Evolutionary conservation across 1,284 basidiomycete genomes (phyloP).

Genomic region (Fomitopsis schrenkii): DNA sequence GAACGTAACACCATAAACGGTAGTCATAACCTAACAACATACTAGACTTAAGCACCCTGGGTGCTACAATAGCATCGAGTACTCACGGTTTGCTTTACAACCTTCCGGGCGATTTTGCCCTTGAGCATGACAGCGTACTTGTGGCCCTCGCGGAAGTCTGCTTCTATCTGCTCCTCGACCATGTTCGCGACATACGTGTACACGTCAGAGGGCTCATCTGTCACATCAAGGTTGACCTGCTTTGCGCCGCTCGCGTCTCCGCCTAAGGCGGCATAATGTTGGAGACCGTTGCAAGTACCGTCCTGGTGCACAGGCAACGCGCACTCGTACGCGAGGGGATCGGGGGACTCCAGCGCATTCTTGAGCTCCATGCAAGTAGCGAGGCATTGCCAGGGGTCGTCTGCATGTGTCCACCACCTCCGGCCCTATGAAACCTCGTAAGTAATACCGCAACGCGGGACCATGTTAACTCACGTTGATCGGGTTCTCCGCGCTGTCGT

Average conservation of each 20-base stretch:
- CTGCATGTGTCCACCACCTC: constrained; percentile 89
- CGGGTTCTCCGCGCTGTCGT: constrained; percentile 86
- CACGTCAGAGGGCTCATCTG: constrained; percentile 91
- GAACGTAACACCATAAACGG: constrained; percentile 97
- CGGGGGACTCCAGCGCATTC: constrained; percentile 69
- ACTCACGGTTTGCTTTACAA: constrained; percentile 94
- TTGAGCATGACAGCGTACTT: constrained; percentile 61
- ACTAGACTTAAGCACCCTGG: constrained; percentile 2
- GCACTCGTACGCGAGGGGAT: constrained; percentile 72
- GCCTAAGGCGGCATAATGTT: constrained; percentile 98
- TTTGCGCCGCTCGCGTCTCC: constrained; percentile 87
- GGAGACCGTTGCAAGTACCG: constrained; percentile 97
- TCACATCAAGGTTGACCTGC: constrained; percentile 90
- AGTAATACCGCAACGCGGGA: background rate
- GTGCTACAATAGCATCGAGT: background rate
- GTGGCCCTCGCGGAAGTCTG: constrained; percentile 46
- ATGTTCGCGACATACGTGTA: constrained; percentile 91
- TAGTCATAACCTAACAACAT: constrained; percentile 85
- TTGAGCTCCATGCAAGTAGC: constrained; percentile 88
- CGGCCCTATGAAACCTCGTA: constrained; percentile 41
- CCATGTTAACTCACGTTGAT: constrained; percentile 48
- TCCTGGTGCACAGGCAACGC: constrained; percentile 95
- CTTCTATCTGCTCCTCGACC: constrained; percentile 59
- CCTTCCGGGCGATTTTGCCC: constrained; percentile 88
- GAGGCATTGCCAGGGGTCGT: constrained; percentile 98